Conservation (phyloP, 192 early-diverging fungal species). For the Obelidium mucronatum region DNA sequence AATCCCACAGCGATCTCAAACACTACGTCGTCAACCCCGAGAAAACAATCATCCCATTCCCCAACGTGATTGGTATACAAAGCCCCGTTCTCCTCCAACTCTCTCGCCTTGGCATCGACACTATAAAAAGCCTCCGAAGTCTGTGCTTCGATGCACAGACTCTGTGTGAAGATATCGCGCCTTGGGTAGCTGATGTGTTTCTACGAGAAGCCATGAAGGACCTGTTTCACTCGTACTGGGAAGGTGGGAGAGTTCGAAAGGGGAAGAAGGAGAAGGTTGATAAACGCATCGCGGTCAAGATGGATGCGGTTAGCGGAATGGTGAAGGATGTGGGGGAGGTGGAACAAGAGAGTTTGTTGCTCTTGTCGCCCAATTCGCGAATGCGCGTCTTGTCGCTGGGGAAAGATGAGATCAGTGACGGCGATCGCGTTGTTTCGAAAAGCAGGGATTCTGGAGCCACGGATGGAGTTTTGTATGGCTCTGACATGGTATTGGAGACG, state of each 20-base stretch:
- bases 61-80: neutral
- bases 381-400: neutral
- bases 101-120: neutral
- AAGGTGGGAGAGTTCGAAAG: neutral
- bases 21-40: conserved; percentile 9
- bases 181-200: conserved; percentile 22
- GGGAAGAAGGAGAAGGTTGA: conserved; percentile 19
- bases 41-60: conserved; percentile 4
- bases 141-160: conserved; percentile 11
- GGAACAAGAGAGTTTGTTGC: neutral
- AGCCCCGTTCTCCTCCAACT: neutral
- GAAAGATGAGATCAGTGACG: neutral
- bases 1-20: conserved; percentile 14
- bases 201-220: conserved; percentile 3
- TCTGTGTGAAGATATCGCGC: neutral
- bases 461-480: neutral
- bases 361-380: too few species aligned
- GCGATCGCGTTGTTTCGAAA: neutral
- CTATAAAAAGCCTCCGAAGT: neutral
- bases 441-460: neutral
- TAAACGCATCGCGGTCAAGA: neutral
- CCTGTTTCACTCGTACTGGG: neutral
- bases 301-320: conserved; percentile 19
- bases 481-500: neutral
- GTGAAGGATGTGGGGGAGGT: conserved; percentile 17